phyloP scores from a whole-genome alignment of 805 yeast species.

The Cyberlindnera misumaiensis region DNA sequence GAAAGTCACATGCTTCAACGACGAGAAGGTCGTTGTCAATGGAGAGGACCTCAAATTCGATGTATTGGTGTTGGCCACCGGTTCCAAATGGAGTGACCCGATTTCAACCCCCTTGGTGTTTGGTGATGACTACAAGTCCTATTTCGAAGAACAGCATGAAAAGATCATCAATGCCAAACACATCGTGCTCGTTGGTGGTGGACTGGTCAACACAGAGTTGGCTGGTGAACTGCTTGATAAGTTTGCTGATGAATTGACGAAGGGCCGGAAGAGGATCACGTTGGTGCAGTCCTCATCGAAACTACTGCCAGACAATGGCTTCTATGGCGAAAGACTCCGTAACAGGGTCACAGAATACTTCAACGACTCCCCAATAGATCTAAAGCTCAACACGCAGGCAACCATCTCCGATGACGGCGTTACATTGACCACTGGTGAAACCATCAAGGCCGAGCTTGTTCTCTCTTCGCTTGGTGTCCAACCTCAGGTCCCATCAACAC shows the following conservation, averaged over 20 bases:
- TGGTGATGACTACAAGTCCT: conserved; percentile 10
- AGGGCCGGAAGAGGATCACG: conserved; percentile 12
- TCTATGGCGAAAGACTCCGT: conserved; percentile 12
- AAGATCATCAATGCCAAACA: conserved; percentile 20
- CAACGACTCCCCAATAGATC: conserved; percentile 12
- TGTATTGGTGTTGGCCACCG: conserved; percentile 26
- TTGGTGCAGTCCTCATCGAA: conserved; percentile 11
- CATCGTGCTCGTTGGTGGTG: conserved; percentile 28
- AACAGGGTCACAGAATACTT: conserved; percentile 14
- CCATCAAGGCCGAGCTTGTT: conserved; percentile 17
- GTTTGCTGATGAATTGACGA: conserved; percentile 13
- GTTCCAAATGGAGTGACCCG: conserved; percentile 25
- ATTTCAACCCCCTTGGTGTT: conserved; percentile 13
- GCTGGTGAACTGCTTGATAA: conserved; percentile 26
- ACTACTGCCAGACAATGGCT: conserved; percentile 10
- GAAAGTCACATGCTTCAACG: conserved; percentile 10
- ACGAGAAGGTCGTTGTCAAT: conserved; percentile 8
- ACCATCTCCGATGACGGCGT: conserved; percentile 2
- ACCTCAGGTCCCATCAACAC: conserved; percentile 19
- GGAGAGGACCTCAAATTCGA: conserved; percentile 15
- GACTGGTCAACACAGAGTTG: conserved; percentile 25
- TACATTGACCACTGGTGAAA: conserved; percentile 2
- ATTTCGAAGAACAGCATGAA: conserved; percentile 11
- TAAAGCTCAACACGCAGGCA: conserved; percentile 12
- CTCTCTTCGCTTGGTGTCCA: conserved; percentile 14